Base-by-base conservation (phyloP, 805 yeast genomes). In the Kodamaea sagamina region DNA sequence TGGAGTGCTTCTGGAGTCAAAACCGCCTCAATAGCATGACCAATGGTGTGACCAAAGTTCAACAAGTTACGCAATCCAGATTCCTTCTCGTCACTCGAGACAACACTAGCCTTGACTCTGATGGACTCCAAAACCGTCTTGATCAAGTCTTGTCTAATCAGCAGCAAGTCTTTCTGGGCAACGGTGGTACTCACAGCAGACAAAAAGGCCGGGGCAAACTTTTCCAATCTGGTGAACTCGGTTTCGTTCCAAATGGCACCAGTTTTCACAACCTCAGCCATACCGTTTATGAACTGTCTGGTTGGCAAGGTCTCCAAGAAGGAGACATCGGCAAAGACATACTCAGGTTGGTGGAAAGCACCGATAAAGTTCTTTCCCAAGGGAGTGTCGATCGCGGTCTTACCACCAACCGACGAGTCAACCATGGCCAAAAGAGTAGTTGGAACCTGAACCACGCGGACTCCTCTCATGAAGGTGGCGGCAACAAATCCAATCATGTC, bases 401-500 rank as follows among this genome's bases (percentile, higher is more conserved):
- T 93, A 32, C 99, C 99, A 47, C 99, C 99, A 54, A 93, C 89
- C 4, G 97, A 88, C 8, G 97, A 89, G 64, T 93, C 99, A 25
- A 93, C 99, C 99, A 93, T 93, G 6, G 99, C 84, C 49, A 93
- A 75, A 50, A 93, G 68, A 25, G 96, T 86, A 5, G 99, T 93
- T 43, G 99, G 99, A 21, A 93, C 76, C 65, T 93, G 99, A 34
- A 89, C 83, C 44, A 89, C 89, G 49, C 96, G 77, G 6, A 93
- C 95, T 44, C 99, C 99, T 62, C 99, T 79, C 99, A 93, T 93
- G 64, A 93, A 93, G 2, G 99, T 93, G 24, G 99, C 92, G n/a
- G 99, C 99, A 32, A 93, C 98, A 62, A 81, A 93, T 3, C 99
- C 99, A 52, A 92, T 87, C 99, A 93, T 92, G 61, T 93, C 99